Evolutionary conservation across 441 rosid species (phyloP).

Genomic region (Capsella rubella): DNA sequence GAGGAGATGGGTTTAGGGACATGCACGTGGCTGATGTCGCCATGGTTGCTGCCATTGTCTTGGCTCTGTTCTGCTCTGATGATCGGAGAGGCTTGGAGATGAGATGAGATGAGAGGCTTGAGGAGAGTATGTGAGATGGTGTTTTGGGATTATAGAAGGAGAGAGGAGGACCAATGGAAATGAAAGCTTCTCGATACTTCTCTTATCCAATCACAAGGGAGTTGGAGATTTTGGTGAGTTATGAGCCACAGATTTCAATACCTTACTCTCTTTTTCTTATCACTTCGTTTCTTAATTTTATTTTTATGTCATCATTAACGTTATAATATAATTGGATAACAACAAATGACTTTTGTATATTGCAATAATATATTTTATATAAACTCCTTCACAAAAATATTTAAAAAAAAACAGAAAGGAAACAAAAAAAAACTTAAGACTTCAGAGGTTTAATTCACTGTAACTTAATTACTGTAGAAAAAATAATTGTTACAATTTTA

Average conservation of each 20-base stretch:
- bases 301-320: not conserved
- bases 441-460: not conserved
- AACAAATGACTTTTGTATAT: not conserved
- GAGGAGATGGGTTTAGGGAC: slow-evolving; percentile 53
- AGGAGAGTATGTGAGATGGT: slow-evolving; percentile 20
- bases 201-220: slow-evolving; percentile 62
- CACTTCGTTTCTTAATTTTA: not conserved
- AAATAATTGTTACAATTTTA: not conserved
- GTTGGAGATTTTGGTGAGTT: slow-evolving; percentile 42
- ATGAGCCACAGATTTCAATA: slow-evolving; percentile 32
- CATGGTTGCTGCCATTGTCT: slow-evolving; percentile 72
- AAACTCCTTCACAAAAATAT: not conserved
- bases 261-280: slow-evolving; percentile 40
- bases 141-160: slow-evolving; percentile 44
- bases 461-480: not conserved
- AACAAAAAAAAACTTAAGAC: too few species aligned
- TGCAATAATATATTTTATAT: not conserved
- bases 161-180: slow-evolving; percentile 57
- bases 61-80: not conserved
- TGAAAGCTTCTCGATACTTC: slow-evolving; percentile 55
- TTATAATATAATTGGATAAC: too few species aligned
- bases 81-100: slow-evolving; percentile 24
- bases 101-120: slow-evolving; percentile 32
- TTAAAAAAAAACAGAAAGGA: not conserved
- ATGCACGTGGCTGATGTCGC: slow-evolving; percentile 78